These are phyloP conservation scores for Physcomitrium patens DNA, from an alignment of 225 moss, liverwort and hornwort species.

Conservation along the genomic window DNA sequence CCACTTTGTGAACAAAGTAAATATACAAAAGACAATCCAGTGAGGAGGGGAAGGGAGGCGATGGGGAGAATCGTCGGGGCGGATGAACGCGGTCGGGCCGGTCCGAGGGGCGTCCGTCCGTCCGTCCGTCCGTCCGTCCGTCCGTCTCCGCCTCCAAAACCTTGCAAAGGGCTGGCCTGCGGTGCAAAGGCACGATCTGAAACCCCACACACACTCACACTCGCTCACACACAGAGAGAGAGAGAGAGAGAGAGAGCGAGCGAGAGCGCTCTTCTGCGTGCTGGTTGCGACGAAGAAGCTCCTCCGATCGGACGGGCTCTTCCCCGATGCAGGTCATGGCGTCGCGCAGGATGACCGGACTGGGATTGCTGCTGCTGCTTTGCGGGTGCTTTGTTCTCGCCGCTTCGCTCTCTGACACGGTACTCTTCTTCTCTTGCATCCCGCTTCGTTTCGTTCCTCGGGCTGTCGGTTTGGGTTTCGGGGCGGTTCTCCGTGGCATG, in stretches of 20 bases:
- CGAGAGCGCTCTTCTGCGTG: not conserved
- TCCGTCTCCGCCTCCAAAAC: constrained; percentile 34
- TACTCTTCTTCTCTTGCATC: not conserved
- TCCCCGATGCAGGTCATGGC: constrained; percentile 33
- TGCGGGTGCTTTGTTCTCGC: constrained; percentile 49
- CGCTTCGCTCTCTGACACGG: constrained; percentile 52
- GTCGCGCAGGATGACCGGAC: constrained; percentile 30
- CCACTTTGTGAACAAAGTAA: too few relatives aligned
- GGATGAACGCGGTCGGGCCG: constrained; percentile 17
- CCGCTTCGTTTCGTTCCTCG: not conserved
- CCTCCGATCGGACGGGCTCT: not conserved
- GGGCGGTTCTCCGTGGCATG: not conserved
- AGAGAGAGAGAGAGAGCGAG: too few relatives aligned
- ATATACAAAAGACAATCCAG: too few relatives aligned
- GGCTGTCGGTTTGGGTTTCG: too few relatives aligned
- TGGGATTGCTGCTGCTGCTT: constrained; percentile 31
- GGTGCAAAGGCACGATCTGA: not conserved
- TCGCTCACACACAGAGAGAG: too few relatives aligned
- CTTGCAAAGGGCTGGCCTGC: rapidly evolving
- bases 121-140: constrained; percentile 26
- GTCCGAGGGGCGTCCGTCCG: constrained; percentile 43
- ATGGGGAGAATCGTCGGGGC: not conserved
- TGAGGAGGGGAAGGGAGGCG: too few relatives aligned
- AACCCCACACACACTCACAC: constrained; percentile 25
- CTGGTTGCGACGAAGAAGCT: not conserved